These are phyloP conservation scores for Salix viminalis DNA, from an alignment of 345 rosid genomes.

Conservation along the genomic window DNA sequence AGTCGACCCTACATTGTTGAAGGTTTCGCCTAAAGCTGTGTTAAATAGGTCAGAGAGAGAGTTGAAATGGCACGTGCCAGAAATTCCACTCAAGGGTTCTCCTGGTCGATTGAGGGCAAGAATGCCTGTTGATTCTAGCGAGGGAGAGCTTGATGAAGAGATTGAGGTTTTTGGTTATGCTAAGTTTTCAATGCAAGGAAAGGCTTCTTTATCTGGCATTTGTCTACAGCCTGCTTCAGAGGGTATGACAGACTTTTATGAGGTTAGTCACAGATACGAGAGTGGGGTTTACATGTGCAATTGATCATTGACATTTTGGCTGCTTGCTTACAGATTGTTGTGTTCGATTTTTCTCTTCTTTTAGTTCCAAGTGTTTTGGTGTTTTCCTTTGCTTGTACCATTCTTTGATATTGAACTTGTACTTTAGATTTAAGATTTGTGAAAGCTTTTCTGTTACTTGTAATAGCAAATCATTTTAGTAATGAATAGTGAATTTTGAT, in stretches of 20 bases:
- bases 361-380: slow-evolving; percentile 7
- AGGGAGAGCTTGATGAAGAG: slow-evolving; percentile 62
- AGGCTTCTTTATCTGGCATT: slow-evolving; percentile 59
- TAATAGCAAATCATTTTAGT: slow-evolving; percentile 8
- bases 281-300: slow-evolving; percentile 76
- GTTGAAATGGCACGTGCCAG: slow-evolving; percentile 88
- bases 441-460: slow-evolving; percentile 7
- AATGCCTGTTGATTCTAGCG: slow-evolving; percentile 71
- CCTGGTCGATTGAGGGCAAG: slow-evolving; percentile 80
- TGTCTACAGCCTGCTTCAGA: slow-evolving; percentile 65
- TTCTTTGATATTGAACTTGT: slow-evolving; percentile 32
- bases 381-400: slow-evolving; percentile 20
- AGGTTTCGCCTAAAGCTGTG: slow-evolving; percentile 89
- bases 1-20: slow-evolving; percentile 83
- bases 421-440: slow-evolving; percentile 14
- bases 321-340: slow-evolving; percentile 7
- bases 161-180: slow-evolving; percentile 70
- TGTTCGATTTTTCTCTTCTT: slow-evolving; percentile 1
- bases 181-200: slow-evolving; percentile 68
- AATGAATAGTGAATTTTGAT: neutral
- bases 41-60: slow-evolving; percentile 80
- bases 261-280: slow-evolving; percentile 72
- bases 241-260: slow-evolving; percentile 75
- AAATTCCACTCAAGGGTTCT: slow-evolving; percentile 63
- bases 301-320: slow-evolving; percentile 30